Evolutionary conservation across 352 stramenopile species (phyloP), one percentile per base, ranked within the genome.

Genomic region (Hyaloperonospora arabidopsidis): DNA sequence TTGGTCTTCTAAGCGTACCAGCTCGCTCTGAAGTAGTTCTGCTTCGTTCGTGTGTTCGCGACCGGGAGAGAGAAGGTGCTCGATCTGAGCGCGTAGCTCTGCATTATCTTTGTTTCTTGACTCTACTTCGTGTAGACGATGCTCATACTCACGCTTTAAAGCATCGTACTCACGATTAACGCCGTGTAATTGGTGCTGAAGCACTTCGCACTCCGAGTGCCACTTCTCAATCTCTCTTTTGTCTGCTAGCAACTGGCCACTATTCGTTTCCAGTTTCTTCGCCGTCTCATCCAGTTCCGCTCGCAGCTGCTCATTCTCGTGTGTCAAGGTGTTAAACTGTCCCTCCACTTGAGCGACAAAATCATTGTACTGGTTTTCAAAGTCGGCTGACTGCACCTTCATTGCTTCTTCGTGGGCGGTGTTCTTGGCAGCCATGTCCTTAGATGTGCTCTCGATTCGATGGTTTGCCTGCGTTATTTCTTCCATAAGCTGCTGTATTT

Each of bases 291-390:
- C 74, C 1, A 86, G n/a, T 21, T 68, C 46, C 15, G 45, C 50
- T 45, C 73, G 73, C 14, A 89, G 65, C 35, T 87, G 65, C 15
- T 86, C 72, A 53, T 70, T 76, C 32, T 89, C 76, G 28, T 53
- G 46, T 10, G 60, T 78, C 45, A 76, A 63, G 18, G 78, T 67
- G n/a, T 65, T 63, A 18, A 79, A 70, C 25, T 84, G 68, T 5
- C 46, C 63, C 52, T 84, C 63, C 1, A 86, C 75, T 52, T 87
- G 74, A 4, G 58, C 46, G 10, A 76, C 69, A 3, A 79, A 75
- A 3, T 76, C 67, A 32, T 70, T 84, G 51, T 84, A 85, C 56
- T 87, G 72, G 6, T 40, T 59, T 47, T 89, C 75, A 22, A 83
- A 82, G 28, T 81, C 69, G 18, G 49, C 62, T 51, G 61, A 59